Evolutionary conservation across 441 rosid genomes (phyloP).

Genomic region (Arabidopsis lyrata): DNA sequence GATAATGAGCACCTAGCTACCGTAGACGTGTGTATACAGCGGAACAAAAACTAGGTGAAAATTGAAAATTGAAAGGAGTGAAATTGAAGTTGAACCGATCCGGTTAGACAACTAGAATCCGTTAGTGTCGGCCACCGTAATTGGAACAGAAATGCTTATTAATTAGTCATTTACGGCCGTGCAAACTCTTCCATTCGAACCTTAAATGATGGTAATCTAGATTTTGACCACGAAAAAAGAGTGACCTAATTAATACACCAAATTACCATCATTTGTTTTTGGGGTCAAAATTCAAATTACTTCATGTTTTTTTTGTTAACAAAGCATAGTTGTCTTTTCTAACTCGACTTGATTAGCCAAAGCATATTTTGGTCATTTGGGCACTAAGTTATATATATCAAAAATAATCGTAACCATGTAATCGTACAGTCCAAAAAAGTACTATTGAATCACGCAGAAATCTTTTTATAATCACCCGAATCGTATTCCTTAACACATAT

Average conservation of each 20-base stretch:
- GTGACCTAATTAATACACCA: neutral
- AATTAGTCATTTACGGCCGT: constrained; percentile 22
- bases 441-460: constrained; percentile 5
- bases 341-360: neutral
- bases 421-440: too few species aligned
- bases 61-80: constrained; percentile 23
- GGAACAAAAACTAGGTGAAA: constrained; percentile 3
- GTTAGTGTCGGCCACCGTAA: constrained; percentile 39
- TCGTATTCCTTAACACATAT: constrained; percentile 35
- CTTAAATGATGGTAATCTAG: neutral
- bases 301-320: neutral
- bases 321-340: neutral
- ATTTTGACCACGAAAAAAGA: neutral
- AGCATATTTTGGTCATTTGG: too few species aligned
- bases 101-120: constrained; percentile 31
- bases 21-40: constrained; percentile 15
- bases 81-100: constrained; percentile 31
- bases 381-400: too few species aligned
- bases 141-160: constrained; percentile 1
- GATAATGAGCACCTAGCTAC: constrained; percentile 6
- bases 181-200: neutral
- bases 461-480: constrained; percentile 1
- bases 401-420: too few species aligned
- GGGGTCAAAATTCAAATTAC: too few species aligned
- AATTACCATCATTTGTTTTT: neutral